These are phyloP conservation scores for Cerioporus squamosus DNA, from an alignment of 1,284 basidiomycete species.

Conservation along the genomic window DNA sequence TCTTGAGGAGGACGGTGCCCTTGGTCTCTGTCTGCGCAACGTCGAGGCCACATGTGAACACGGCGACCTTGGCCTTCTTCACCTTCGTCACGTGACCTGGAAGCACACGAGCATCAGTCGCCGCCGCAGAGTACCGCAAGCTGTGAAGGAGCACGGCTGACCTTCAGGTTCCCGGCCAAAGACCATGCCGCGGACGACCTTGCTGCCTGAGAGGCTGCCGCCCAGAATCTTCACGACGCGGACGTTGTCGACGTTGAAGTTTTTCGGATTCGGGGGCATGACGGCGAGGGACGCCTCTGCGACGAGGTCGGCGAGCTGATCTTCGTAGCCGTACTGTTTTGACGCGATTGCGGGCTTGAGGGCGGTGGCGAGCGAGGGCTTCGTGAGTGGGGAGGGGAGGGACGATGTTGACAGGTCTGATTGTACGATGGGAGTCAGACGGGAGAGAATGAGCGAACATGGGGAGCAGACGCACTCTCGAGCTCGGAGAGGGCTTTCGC, in stretches of 20 bases:
- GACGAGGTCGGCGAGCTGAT: constrained; percentile 82
- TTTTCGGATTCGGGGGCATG: constrained; percentile 87
- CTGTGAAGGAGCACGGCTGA: constrained; percentile 34
- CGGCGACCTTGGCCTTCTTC: constrained; percentile 86
- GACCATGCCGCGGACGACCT: constrained; percentile 97
- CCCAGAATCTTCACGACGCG: constrained; percentile 99
- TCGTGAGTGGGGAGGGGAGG: constrained; percentile 82
- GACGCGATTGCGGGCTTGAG: constrained; percentile 93
- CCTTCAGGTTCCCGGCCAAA: constrained; percentile 96
- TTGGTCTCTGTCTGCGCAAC: constrained; percentile 98
- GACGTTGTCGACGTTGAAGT: constrained; percentile 98
- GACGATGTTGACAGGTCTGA: constrained; percentile 66
- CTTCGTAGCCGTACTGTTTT: constrained; percentile 97
- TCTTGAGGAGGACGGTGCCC: constrained; percentile 96
- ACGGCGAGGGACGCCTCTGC: constrained; percentile 92
- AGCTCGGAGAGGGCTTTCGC: constrained; percentile 87
- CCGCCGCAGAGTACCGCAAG: too few relatives aligned
- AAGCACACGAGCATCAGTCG: background rate
- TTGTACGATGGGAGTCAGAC: background rate
- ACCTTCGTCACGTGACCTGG: constrained; percentile 83
- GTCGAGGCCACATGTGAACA: constrained; percentile 93
- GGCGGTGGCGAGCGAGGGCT: constrained; percentile 77
- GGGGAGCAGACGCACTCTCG: constrained; percentile 68
- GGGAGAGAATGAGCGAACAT: background rate
- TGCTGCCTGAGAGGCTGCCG: constrained; percentile 81